Percentiles rank a stretch among this genome's conserved stretches.
Conservation (phyloP, 805 yeast species). For the Yarrowia sp. region DNA sequence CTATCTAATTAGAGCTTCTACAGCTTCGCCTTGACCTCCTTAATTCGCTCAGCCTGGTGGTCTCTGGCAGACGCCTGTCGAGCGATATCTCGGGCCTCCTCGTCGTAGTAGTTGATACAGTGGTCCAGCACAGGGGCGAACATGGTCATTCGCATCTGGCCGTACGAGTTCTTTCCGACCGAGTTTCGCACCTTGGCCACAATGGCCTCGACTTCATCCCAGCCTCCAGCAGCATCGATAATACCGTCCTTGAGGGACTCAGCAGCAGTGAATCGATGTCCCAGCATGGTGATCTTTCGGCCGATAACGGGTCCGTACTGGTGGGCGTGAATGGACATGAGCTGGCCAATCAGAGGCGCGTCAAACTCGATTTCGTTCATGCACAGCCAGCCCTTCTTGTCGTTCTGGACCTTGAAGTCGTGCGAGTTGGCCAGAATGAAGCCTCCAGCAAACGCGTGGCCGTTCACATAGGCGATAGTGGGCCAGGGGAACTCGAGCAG, state of each 20-base stretch:
- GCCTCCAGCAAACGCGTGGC: constrained; percentile 46
- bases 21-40: constrained; percentile 24
- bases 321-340: constrained; percentile 40
- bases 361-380: constrained; percentile 44
- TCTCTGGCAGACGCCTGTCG: constrained; percentile 15
- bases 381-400: constrained; percentile 41
- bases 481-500: constrained; percentile 43
- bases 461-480: constrained; percentile 42
- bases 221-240: constrained; percentile 40
- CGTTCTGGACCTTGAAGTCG: constrained; percentile 44
- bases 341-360: constrained; percentile 40
- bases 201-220: constrained; percentile 38
- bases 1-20: background rate
- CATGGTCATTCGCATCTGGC: constrained; percentile 20
- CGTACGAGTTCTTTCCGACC: constrained; percentile 16
- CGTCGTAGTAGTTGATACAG: constrained; percentile 22
- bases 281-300: constrained; percentile 39
- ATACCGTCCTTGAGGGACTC: constrained; percentile 37
- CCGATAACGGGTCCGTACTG: constrained; percentile 37
- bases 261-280: constrained; percentile 39
- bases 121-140: constrained; percentile 22
- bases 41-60: constrained; percentile 21
- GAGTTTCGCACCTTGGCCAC: constrained; percentile 31
- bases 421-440: constrained; percentile 42
- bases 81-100: constrained; percentile 22